A percentile compares a stretch with the other conserved stretches of the same genome.
Evolutionary conservation across 768 basidiomycete genomes (phyloP).

Genomic region (Rossbeevera mucosa): DNA sequence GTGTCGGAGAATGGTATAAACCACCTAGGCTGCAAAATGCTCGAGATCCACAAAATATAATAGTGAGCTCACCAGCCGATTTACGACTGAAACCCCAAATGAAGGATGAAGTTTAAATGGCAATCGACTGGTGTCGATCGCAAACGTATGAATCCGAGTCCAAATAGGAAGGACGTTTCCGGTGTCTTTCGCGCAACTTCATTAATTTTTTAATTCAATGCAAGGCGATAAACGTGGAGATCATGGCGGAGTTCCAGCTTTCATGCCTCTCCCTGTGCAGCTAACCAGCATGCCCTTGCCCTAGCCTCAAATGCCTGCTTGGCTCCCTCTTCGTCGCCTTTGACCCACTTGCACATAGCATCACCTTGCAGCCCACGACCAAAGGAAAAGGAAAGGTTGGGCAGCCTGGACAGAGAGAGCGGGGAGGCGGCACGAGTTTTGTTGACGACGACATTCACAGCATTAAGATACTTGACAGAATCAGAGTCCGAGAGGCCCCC

Average conservation of each 20-base stretch:
- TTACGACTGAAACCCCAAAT: not conserved
- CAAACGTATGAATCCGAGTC: not conserved
- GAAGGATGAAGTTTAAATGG: not conserved
- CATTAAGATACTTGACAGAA: conserved; percentile 39
- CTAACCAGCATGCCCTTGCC: conserved; percentile 41
- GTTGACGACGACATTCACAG: conserved; percentile 37
- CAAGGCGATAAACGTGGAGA: not conserved
- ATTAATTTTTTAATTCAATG: too few species aligned
- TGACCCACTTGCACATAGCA: conserved; percentile 43
- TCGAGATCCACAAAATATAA: not conserved
- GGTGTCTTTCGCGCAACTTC: not conserved
- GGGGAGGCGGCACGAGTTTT: conserved; percentile 31
- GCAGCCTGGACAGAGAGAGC: conserved; percentile 34
- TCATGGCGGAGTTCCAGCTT: not conserved
- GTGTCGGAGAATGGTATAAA: not conserved
- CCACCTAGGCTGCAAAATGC: not conserved
- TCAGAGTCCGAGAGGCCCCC: conserved; percentile 42
- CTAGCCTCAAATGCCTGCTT: conserved; percentile 39
- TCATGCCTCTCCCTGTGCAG: conserved; percentile 35
- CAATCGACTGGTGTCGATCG: not conserved
- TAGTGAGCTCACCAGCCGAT: not conserved
- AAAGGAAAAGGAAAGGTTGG: conserved; percentile 47
- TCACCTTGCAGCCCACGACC: conserved; percentile 49
- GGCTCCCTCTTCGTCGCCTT: conserved; percentile 39
- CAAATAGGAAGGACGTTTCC: not conserved